phyloP scores from a whole-genome alignment of 306 rosid species.

The Quercus glauca region DNA sequence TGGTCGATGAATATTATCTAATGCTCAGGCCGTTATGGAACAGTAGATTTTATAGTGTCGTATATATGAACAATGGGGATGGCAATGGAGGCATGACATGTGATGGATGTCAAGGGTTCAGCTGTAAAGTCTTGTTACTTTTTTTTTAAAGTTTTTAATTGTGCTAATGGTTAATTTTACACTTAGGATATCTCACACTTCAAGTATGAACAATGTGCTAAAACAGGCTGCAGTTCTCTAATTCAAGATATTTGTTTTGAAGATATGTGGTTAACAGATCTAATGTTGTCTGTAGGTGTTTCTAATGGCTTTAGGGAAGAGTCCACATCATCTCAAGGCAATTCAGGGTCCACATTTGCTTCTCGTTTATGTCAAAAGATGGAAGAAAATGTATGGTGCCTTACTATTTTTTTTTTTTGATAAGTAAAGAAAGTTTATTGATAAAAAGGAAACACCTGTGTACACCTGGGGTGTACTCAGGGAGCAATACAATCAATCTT shows the following conservation, averaged over 20 bases:
- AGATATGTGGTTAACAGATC: constrained; percentile 12
- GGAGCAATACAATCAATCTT: no score
- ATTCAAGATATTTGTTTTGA: constrained; percentile 2
- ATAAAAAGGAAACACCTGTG: no score
- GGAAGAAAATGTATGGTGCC: constrained; percentile 53
- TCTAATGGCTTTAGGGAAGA: constrained; percentile 38
- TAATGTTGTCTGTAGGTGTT: constrained; percentile 43
- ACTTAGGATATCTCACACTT: constrained; percentile 14
- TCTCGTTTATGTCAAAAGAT: constrained; percentile 45
- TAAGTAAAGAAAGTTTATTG: no score
- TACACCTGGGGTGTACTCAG: no score
- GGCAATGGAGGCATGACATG: not conserved
- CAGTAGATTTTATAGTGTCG: not conserved
- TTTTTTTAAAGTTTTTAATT: not conserved
- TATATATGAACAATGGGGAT: not conserved
- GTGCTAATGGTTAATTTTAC: constrained; percentile 1
- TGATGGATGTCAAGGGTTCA: not conserved
- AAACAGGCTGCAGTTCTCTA: not conserved
- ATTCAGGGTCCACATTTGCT: constrained; percentile 37
- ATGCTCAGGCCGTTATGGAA: not conserved
- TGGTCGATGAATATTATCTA: not conserved
- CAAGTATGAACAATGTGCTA: constrained; percentile 17
- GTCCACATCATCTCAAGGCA: constrained; percentile 29
- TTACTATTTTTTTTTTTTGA: not conserved
- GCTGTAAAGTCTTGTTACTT: not conserved